These are phyloP conservation scores for Starmerella floricola DNA, from an alignment of 805 yeast genomes.

Conservation along the genomic window DNA sequence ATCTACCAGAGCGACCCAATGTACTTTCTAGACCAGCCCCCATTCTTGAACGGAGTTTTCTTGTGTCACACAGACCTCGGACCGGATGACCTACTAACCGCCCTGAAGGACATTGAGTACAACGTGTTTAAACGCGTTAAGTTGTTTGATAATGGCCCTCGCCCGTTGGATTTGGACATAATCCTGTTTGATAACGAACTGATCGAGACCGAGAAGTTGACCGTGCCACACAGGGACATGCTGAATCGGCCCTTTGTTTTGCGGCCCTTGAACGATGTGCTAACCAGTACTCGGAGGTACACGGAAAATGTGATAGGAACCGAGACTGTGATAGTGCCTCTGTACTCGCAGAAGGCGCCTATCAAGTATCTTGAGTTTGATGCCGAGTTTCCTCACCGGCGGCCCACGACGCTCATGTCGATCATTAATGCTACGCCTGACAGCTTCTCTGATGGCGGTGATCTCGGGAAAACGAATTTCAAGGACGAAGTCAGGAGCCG, in stretches of 20 bases:
- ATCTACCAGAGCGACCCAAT: constrained; percentile 84
- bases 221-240: constrained; percentile 80
- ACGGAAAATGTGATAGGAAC: constrained; percentile 1
- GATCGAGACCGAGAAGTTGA: constrained; percentile 45
- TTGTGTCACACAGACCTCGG: constrained; percentile 46
- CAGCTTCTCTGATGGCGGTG: constrained; percentile 87
- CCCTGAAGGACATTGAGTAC: constrained; percentile 69
- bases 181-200: constrained; percentile 52
- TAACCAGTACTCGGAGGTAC: constrained; percentile 32
- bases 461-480: constrained; percentile 26
- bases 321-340: constrained; percentile 8
- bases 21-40: constrained; percentile 71
- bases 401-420: constrained; percentile 67
- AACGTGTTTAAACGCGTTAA: constrained; percentile 58
- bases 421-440: constrained; percentile 86
- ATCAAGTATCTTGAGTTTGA: neutral
- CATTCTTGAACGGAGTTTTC: constrained; percentile 74
- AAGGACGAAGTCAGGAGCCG: constrained; percentile 25
- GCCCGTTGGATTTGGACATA: constrained; percentile 83
- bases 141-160: constrained; percentile 78
- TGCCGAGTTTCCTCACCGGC: neutral
- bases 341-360: neutral
- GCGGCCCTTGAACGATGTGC: constrained; percentile 73
- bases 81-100: constrained; percentile 52
- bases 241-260: constrained; percentile 82